phyloP scores from a whole-genome alignment of 345 rosid genomes.

The Laguncularia racemosa region DNA sequence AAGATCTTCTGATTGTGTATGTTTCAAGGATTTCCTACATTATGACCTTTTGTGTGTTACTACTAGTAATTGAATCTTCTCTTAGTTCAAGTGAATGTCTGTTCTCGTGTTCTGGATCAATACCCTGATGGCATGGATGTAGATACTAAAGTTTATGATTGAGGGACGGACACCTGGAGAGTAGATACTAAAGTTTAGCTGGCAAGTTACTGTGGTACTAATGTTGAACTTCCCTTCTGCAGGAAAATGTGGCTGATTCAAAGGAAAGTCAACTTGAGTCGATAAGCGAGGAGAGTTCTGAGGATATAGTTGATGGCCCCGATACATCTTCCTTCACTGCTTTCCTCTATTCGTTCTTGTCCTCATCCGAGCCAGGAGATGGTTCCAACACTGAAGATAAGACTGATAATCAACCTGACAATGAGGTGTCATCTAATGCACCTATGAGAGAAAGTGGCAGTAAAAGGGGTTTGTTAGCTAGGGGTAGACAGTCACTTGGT shows the following conservation, averaged over 20 bases:
- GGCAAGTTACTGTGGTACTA: background rate
- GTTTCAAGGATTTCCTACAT: too few species aligned
- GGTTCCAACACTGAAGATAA: slow-evolving; percentile 30
- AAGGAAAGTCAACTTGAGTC: slow-evolving; percentile 43
- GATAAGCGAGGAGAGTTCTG: slow-evolving; percentile 33
- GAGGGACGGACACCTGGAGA: background rate
- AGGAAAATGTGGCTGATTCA: slow-evolving; percentile 49
- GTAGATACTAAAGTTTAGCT: background rate
- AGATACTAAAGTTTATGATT: background rate
- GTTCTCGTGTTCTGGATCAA: too few species aligned
- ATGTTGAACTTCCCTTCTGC: slow-evolving; percentile 2
- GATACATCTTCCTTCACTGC: slow-evolving; percentile 95
- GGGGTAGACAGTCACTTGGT: slow-evolving; percentile 61
- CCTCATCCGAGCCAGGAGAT: slow-evolving; percentile 45
- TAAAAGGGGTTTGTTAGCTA: slow-evolving; percentile 59
- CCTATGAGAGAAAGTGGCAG: slow-evolving; percentile 44
- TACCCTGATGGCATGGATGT: too few species aligned
- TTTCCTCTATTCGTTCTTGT: slow-evolving; percentile 73
- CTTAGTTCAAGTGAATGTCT: too few species aligned
- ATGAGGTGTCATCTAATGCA: slow-evolving; percentile 22
- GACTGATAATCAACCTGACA: slow-evolving; percentile 30
- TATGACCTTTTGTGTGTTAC: too few species aligned
- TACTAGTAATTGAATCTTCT: too few species aligned
- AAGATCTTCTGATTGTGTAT: too few species aligned
- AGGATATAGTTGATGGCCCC: slow-evolving; percentile 52